Evolutionary conservation across 2,329 filamentous ascomycete genomes (phyloP), one percentile per base, ranked within the genome.

Genomic region (Pseudogymnoascus verrucosus): DNA sequence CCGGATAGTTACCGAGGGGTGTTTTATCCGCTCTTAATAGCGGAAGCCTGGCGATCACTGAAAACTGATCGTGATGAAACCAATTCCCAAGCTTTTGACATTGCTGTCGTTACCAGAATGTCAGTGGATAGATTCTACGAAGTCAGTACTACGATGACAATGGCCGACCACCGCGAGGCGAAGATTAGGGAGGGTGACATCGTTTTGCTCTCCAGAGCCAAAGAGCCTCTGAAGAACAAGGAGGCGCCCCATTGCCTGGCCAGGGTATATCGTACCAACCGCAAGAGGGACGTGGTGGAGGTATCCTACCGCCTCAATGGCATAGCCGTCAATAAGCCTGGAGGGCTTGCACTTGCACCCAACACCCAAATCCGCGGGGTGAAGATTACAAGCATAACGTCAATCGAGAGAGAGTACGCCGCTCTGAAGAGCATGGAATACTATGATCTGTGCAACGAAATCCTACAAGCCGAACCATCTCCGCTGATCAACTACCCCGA

Each of bases 31-130:
- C 80, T 99, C 21, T 82, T 99, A 36, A 86, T 95, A 31, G 88
- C 96, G 26, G 95, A 99, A 78, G 93, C 93, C 31, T 99, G 95
- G 95, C 90, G 96, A 72, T 90, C 90, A 4, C 95, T 99, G 73
- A 88, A 96, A 61, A 93, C 91, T 60, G 85, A 90, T 19, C 93
- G 93, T 73, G 91, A 97, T 71, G 95, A 99, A 75, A 85, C 88
- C 59, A 89, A 84, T 19, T 86, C 87, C 67, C 91, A 89, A 72
- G 80, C 90, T 0, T 96, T 96, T 71, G 91, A 92, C 65, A 86
- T 98, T 75, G 96, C 93, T 72, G 84, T 99, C 62, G 84, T 90
- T 60, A 96, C 89, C 71, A 89, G 95, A 66, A 87, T 95, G 71
- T 95, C 88, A 57, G 92, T 99, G 10, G 95, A 99, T 76, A 89